phyloP scores from a whole-genome alignment of 306 rosid species.

The Cucurbita argyrosperma region DNA sequence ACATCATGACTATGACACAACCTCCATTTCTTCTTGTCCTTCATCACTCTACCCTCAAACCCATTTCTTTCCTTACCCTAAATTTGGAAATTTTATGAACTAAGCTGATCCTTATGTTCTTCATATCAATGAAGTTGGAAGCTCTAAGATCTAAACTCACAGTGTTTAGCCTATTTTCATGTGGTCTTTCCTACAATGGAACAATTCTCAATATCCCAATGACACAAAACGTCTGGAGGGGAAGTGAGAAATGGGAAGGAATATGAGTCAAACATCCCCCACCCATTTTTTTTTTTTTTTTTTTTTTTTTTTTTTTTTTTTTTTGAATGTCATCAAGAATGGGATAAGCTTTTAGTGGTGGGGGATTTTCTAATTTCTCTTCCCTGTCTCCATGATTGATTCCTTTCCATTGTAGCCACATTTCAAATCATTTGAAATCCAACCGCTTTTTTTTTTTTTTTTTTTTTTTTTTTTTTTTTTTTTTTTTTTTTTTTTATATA shows the following conservation, averaged over 20 bases:
- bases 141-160: background rate
- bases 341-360: conserved; percentile 1
- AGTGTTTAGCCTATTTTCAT: background rate
- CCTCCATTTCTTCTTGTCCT: background rate
- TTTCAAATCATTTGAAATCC: no score
- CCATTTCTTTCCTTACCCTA: background rate
- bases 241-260: conserved; percentile 5
- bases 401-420: no score
- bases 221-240: background rate
- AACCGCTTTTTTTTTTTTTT: no score
- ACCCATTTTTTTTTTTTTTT: background rate
- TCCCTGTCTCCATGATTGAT: background rate
- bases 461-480: no score
- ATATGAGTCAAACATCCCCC: background rate
- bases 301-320: background rate
- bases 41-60: background rate
- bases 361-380: background rate
- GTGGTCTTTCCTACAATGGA: background rate
- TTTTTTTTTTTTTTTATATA: no score
- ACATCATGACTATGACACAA: background rate
- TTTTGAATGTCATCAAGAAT: background rate
- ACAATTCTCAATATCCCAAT: background rate
- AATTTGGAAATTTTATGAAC: background rate
- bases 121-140: no score
- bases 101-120: no score